Conservation (phyloP, 2,329 filamentous ascomycete species). For the Coniochaeta hoffmannii region DNA sequence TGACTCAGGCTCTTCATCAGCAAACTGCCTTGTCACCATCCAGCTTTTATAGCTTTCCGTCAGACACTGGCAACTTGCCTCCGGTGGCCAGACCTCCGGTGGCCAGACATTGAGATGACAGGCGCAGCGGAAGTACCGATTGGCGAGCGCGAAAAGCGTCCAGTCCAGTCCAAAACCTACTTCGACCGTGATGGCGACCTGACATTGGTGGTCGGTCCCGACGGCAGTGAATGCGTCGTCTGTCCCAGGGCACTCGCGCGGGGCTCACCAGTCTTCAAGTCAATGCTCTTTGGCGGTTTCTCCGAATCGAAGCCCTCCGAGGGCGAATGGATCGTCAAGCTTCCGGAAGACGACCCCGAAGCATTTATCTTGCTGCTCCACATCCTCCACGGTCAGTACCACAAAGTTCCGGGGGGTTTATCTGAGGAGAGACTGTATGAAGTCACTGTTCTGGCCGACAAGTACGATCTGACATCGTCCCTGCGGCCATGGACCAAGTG, state of each 20-base stretch:
- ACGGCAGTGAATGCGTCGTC: conserved; percentile 10
- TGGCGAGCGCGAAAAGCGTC: neutral
- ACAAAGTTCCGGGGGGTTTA: conserved; percentile 15
- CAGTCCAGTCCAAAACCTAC: neutral
- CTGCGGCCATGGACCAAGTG: conserved; percentile 15
- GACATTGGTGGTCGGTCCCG: conserved; percentile 4
- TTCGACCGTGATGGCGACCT: conserved; percentile 12
- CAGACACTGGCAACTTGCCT: too few species aligned
- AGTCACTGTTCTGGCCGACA: conserved; percentile 20
- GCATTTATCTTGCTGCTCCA: conserved; percentile 20
- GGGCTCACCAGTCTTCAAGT: conserved; percentile 18
- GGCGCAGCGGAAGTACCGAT: neutral
- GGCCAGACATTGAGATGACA: neutral
- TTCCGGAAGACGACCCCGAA: conserved; percentile 23
- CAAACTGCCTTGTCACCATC: too few species aligned
- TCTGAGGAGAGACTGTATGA: conserved; percentile 17
- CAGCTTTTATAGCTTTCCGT: too few species aligned
- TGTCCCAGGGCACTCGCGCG: conserved; percentile 20
- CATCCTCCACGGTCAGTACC: conserved; percentile 21
- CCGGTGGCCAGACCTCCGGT: too few species aligned
- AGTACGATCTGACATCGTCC: conserved; percentile 20
- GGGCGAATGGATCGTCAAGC: conserved; percentile 17
- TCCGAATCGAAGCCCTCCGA: conserved; percentile 13
- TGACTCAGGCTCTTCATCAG: too few species aligned
- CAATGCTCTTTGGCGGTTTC: conserved; percentile 21